These are phyloP conservation scores for Oryza brachyantha DNA, from an alignment of 176 grass and related monocot species.

Conservation along the genomic window DNA sequence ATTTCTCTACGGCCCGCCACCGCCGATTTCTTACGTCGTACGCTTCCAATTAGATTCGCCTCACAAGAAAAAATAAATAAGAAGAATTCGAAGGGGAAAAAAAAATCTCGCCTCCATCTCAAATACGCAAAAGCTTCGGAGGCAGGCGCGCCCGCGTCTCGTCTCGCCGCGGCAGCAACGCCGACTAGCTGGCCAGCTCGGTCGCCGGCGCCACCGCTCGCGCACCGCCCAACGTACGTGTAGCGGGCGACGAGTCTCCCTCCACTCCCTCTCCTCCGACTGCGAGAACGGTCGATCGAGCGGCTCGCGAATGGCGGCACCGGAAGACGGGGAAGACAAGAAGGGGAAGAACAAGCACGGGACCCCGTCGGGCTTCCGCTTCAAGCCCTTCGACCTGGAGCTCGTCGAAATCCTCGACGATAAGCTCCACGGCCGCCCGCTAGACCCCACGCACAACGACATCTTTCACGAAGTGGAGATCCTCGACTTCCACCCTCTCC, in stretches of 20 bases:
- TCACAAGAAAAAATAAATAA: too few relatives aligned
- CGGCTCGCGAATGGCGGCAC: not conserved
- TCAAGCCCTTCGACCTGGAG: not conserved
- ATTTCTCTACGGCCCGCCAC: too few relatives aligned
- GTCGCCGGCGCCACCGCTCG: too few relatives aligned
- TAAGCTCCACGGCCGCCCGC: not conserved
- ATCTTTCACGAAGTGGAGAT: conserved; percentile 26
- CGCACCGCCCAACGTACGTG: too few relatives aligned
- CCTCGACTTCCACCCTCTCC: conserved; percentile 25
- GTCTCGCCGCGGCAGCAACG: too few relatives aligned
- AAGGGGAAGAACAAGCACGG: conserved; percentile 15
- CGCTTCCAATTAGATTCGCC: too few relatives aligned
- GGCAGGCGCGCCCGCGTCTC: not conserved
- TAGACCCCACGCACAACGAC: not conserved
- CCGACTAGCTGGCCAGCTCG: too few relatives aligned
- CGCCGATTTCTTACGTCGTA: too few relatives aligned
- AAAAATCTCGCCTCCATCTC: too few relatives aligned
- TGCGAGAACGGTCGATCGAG: not conserved
- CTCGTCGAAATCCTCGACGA: not conserved
- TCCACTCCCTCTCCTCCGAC: too few relatives aligned
- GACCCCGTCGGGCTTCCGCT: conserved; percentile 17
- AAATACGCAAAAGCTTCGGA: not conserved
- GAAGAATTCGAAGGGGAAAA: too few relatives aligned
- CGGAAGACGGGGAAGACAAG: not conserved
- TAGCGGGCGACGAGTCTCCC: too few relatives aligned